phyloP scores from a whole-genome alignment of 1,284 basidiomycete species.

The Melampsora occidentalis region DNA sequence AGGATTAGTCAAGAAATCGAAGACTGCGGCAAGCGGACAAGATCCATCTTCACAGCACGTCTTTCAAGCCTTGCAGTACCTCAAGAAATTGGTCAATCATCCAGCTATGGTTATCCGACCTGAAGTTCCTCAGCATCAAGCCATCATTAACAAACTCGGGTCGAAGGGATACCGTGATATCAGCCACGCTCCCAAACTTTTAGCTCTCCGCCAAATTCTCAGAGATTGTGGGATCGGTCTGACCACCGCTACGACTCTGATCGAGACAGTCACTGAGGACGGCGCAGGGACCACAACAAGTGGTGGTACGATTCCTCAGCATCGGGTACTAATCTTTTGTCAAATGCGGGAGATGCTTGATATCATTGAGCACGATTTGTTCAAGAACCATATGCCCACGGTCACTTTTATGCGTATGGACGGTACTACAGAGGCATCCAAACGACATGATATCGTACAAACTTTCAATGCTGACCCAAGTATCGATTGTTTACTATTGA shows the following conservation, averaged over 20 bases:
- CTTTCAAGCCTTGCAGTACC: constrained; percentile 94
- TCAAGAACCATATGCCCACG: constrained; percentile 85
- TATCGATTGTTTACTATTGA: constrained; percentile 92
- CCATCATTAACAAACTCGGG: constrained; percentile 64
- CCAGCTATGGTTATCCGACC: constrained; percentile 81
- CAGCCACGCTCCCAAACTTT: constrained; percentile 86
- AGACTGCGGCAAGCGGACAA: constrained; percentile 53
- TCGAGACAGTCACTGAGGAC: constrained; percentile 61
- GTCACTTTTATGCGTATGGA: constrained; percentile 98
- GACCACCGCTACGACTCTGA: constrained; percentile 61
- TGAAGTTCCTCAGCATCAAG: constrained; percentile 62
- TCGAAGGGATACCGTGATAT: constrained; percentile 67
- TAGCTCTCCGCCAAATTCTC: constrained; percentile 89
- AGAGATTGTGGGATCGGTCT: constrained; percentile 89
- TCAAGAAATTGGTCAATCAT: constrained; percentile 97
- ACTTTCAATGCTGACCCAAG: constrained; percentile 97
- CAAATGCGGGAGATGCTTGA: constrained; percentile 99
- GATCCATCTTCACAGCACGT: constrained; percentile 72
- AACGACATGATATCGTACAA: constrained; percentile 92
- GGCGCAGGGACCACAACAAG: constrained; percentile 48
- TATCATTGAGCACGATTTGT: constrained; percentile 90
- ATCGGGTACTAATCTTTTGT: constrained; percentile 97
- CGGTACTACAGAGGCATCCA: constrained; percentile 79
- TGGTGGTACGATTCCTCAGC: constrained; percentile 70
- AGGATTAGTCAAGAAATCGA: constrained; percentile 43